Evolutionary conservation across 495 filamentous ascomycete species (phyloP).

Genomic region (Astrothelium subdiscretum): DNA sequence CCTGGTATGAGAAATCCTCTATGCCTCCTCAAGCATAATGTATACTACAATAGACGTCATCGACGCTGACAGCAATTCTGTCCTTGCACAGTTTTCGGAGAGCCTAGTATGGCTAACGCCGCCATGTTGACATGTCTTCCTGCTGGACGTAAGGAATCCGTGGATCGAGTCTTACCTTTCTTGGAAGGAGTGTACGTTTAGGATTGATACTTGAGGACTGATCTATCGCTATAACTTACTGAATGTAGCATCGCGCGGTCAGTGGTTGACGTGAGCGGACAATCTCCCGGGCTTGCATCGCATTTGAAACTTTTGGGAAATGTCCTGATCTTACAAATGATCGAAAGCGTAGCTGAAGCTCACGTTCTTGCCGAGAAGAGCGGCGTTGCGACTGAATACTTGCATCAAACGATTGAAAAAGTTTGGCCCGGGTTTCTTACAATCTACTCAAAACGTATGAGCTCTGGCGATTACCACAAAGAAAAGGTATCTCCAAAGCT

Average conservation of each 20-base stretch:
- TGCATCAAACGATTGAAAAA: neutral
- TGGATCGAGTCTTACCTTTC: neutral
- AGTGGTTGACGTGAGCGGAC: neutral
- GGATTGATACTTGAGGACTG: neutral
- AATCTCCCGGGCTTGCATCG: neutral
- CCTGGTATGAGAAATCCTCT: neutral
- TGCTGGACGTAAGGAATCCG: neutral
- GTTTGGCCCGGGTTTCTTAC: neutral
- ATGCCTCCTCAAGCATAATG: no score
- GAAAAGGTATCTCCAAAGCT: neutral
- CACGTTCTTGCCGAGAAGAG: neutral
- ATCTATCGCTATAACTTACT: neutral
- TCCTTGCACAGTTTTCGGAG: neutral
- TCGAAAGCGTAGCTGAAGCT: neutral
- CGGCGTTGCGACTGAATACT: neutral
- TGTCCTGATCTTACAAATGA: neutral
- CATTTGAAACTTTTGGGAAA: neutral
- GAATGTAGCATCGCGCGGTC: neutral
- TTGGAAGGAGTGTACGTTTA: neutral
- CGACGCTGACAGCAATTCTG: neutral
- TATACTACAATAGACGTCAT: neutral
- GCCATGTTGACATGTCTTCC: neutral
- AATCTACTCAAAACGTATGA: neutral
- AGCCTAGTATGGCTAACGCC: neutral
- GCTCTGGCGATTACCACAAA: neutral